Conservation (phyloP, 2,329 filamentous ascomycete genomes). For the Fusarium sp. region DNA sequence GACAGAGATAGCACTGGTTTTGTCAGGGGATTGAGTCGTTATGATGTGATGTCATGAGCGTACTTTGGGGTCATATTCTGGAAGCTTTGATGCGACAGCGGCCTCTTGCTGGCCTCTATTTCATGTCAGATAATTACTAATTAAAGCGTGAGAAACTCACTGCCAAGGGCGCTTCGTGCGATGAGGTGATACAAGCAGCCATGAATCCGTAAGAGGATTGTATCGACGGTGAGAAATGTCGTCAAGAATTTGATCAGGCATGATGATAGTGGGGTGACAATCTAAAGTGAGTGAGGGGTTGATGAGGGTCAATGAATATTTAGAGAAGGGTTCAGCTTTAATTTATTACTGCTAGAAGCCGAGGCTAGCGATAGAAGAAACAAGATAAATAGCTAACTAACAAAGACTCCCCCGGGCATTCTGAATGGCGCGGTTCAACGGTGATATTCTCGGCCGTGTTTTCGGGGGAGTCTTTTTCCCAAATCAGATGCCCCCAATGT, state of each 20-base stretch:
- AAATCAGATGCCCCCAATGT: not conserved
- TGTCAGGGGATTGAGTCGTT: constrained; percentile 11
- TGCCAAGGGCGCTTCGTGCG: constrained; percentile 98
- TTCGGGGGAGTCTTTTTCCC: constrained; percentile 35
- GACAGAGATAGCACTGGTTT: constrained; percentile 88
- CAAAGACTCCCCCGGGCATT: not conserved
- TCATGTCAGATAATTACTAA: constrained; percentile 5
- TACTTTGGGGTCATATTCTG: constrained; percentile 82
- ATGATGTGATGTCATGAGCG: constrained; percentile 34
- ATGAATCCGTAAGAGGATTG: constrained; percentile 89
- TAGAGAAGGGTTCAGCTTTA: not conserved
- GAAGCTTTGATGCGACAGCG: constrained; percentile 73
- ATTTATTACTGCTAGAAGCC: constrained; percentile 8
- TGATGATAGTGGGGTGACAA: constrained; percentile 51
- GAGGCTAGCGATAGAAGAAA: not conserved
- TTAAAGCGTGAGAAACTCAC: constrained; percentile 63
- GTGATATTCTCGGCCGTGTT: constrained; percentile 38
- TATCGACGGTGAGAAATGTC: constrained; percentile 97
- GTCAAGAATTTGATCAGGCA: constrained; percentile 83
- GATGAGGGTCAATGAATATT: not conserved
- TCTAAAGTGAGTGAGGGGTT: constrained; percentile 9
- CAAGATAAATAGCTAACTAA: constrained; percentile 24
- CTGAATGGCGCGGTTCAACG: constrained; percentile 41
- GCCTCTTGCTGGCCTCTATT: constrained; percentile 80
- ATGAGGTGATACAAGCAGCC: constrained; percentile 95